Evolutionary conservation across 768 basidiomycete genomes (phyloP), one percentile per base, ranked within the genome.

Genomic region (Lactifluus subvellereus): DNA sequence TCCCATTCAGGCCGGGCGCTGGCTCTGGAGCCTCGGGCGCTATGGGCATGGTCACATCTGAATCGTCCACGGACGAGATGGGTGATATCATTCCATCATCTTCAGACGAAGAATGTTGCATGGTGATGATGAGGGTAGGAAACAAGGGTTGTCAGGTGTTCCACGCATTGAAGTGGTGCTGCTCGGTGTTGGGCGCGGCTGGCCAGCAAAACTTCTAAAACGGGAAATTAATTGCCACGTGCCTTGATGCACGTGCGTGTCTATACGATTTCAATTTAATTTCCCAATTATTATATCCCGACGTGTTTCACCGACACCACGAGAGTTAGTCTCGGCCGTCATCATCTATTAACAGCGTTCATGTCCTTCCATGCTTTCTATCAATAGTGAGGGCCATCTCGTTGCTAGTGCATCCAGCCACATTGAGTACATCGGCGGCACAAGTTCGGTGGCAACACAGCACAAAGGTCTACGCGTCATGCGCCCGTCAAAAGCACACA

Each of bases 1-100:
- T 75, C 30, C 90, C 90, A 72, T 86, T 75, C 30, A 91, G 63
- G 40, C 90, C 90, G 58, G 89, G 89, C 57, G 76, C 79, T n/a
- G 88, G 88, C 68, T 88, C 87, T 60, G 78, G 75, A 55, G 14
- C 62, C 64, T 77, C 73, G 43, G 74, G 73, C 66, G 79, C 76
- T 30, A 78, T 83, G 59, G 80, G 69, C 2, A 80, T 60, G 32
- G 63, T 62, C 45, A 71, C 72, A 69, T 89, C 89, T 7, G 86
- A 87, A 30, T 89, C 87, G 60, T 89, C 89, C 51, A 74, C 76
- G 7, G 83, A 77, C 9, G 79, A 79, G 32, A 72, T 70, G 5
- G 74, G 74, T 10, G 75, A 74, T 18, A 64, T 11, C 57, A 80
- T 77, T 62, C 73, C 69, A 63, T 74, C 75, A 54, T 77, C 74